A percentile compares a stretch with the other conserved stretches of the same genome.
These are phyloP conservation scores for Pholiota molesta DNA, from an alignment of 768 basidiomycete genomes.

Conservation along the genomic window DNA sequence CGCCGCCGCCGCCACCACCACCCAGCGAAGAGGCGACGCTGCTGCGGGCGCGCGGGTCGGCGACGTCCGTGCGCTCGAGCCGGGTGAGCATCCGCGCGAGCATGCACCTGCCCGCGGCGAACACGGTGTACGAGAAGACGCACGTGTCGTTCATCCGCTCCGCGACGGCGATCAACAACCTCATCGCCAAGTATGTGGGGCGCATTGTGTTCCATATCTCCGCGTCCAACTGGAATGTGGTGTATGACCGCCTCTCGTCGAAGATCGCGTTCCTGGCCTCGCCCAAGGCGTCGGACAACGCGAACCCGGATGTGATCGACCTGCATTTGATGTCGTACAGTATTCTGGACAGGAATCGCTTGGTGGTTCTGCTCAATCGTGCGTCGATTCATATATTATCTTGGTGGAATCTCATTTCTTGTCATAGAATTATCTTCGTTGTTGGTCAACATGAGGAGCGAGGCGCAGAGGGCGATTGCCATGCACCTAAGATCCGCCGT, in stretches of 20 bases:
- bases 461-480: conserved; percentile 73
- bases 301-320: conserved; percentile 69
- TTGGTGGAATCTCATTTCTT: conserved; percentile 2
- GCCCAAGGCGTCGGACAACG: conserved; percentile 20
- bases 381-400: conserved; percentile 18
- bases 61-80: conserved; percentile 40
- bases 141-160: conserved; percentile 62
- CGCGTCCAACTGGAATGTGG: conserved; percentile 83
- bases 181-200: conserved; percentile 74
- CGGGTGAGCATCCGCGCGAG: conserved; percentile 42
- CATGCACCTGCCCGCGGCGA: conserved; percentile 41
- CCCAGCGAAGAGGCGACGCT: background rate
- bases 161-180: conserved; percentile 53
- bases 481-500: conserved; percentile 74
- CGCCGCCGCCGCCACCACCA: background rate
- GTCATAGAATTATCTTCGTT: conserved; percentile 74
- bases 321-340: conserved; percentile 79
- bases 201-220: conserved; percentile 86
- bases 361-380: conserved; percentile 76
- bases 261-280: conserved; percentile 70
- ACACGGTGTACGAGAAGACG: conserved; percentile 59
- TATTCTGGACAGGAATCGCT: conserved; percentile 67
- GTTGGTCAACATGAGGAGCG: conserved; percentile 79
- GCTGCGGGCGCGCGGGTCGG: conserved; percentile 26
- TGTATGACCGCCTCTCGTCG: conserved; percentile 67